Evolutionary conservation across 768 basidiomycete species (phyloP).

Genomic region (Nidula microcarpa): DNA sequence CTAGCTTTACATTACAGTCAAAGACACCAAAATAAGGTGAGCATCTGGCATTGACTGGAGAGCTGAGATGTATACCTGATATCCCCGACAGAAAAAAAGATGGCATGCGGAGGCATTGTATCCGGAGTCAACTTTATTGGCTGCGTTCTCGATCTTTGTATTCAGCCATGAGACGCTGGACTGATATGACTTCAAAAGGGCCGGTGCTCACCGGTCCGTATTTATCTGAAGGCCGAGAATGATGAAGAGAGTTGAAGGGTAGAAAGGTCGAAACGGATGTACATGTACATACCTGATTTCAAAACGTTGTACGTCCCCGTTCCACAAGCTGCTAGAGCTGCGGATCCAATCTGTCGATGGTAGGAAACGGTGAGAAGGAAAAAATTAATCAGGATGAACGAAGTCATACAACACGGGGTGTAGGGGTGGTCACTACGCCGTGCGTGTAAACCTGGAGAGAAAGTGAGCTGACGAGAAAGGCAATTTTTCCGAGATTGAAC

Average conservation of each 20-base stretch:
- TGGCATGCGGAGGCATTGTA: slow-evolving; percentile 28
- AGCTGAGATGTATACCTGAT: slow-evolving; percentile 14
- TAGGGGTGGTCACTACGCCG: slow-evolving; percentile 22
- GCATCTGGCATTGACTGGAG: background rate
- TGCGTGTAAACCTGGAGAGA: slow-evolving; percentile 6
- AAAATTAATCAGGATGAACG: background rate
- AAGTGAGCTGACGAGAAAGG: too few species aligned
- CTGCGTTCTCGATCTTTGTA: slow-evolving; percentile 27
- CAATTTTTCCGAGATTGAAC: too few species aligned
- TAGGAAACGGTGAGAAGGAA: background rate
- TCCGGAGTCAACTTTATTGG: slow-evolving; percentile 17
- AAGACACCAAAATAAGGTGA: background rate
- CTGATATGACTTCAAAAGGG: background rate
- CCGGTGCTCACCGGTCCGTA: slow-evolving; percentile 21
- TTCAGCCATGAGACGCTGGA: background rate
- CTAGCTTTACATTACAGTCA: slow-evolving; percentile 11
- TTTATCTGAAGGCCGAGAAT: slow-evolving; percentile 12
- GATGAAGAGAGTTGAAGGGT: background rate
- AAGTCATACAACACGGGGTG: slow-evolving; percentile 19
- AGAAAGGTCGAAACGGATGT: background rate
- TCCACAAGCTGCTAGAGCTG: slow-evolving; percentile 26
- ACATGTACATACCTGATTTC: slow-evolving; percentile 16
- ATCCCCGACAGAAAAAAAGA: slow-evolving; percentile 29
- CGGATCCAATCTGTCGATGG: slow-evolving; percentile 20
- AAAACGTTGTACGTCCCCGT: slow-evolving; percentile 20